Percentiles rank a stretch among this genome's conserved stretches.
phyloP scores from a whole-genome alignment of 1,139 yeast genomes.

The Kodamaea derodonti region DNA sequence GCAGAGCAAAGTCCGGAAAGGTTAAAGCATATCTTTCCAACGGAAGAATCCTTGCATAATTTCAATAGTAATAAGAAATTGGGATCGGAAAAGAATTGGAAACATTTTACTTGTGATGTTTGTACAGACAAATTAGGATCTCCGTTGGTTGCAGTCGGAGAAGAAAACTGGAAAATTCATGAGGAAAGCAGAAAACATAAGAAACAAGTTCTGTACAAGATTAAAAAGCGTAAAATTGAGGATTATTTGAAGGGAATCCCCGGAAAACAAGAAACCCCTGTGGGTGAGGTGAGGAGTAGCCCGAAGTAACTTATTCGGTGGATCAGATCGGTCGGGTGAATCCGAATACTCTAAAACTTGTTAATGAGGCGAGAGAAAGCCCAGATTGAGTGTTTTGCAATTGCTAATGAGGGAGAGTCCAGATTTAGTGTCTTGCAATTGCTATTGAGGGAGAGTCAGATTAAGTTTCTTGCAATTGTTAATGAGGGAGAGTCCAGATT shows the following conservation, averaged over 20 bases:
- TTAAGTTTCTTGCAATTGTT: no score
- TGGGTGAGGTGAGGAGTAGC: no score
- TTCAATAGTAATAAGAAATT: conserved; percentile 35
- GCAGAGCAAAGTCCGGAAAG: conserved; percentile 41
- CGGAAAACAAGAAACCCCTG: no score
- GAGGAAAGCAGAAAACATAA: conserved; percentile 61
- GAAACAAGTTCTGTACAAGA: conserved; percentile 17
- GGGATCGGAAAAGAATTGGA: conserved; percentile 53
- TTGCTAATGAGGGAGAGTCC: no score
- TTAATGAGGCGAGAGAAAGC: no score
- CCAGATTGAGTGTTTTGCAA: no score
- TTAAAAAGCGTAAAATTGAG: conserved; percentile 18
- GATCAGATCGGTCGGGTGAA: no score
- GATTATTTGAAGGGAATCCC: not conserved
- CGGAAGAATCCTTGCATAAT: conserved; percentile 13
- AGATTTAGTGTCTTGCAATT: no score
- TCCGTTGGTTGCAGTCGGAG: conserved; percentile 68
- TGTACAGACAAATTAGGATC: conserved; percentile 60
- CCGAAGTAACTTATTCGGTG: no score
- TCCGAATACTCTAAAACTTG: no score
- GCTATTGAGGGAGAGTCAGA: no score
- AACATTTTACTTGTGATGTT: conserved; percentile 60
- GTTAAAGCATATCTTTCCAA: conserved; percentile 32
- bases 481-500: no score
- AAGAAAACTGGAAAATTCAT: conserved; percentile 67